These are phyloP conservation scores for Axilococcus clingmanii DNA, from an alignment of 139 green algal genomes.

Conservation along the genomic window DNA sequence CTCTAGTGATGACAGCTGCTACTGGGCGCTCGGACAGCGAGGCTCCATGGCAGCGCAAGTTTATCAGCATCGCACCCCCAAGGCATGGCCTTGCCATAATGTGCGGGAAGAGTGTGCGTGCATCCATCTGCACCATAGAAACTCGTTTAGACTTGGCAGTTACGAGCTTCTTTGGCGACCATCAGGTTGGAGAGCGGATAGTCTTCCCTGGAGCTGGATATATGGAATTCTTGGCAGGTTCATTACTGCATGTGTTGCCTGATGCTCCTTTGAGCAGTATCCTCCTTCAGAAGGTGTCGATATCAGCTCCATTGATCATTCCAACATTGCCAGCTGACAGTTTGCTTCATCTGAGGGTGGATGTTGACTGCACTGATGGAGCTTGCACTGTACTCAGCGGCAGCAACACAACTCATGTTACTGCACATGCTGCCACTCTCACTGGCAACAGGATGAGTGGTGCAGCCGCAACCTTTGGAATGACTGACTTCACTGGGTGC, in stretches of 20 bases:
- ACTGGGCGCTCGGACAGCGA: not conserved
- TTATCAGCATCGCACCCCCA: conserved; percentile 26
- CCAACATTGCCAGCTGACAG: too few species aligned
- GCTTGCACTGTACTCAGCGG: too few species aligned
- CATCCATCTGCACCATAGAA: conserved; percentile 21
- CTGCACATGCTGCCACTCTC: not conserved
- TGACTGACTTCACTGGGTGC: conserved; percentile 39
- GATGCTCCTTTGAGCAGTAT: too few species aligned
- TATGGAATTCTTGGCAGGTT: conserved; percentile 42
- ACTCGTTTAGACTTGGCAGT: not conserved
- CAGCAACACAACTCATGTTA: too few species aligned
- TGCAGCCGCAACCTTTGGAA: conserved; percentile 20
- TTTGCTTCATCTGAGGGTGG: too few species aligned
- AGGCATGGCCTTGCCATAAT: not conserved
- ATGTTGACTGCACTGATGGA: too few species aligned
- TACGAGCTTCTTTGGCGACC: conserved; percentile 38
- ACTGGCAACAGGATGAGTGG: conserved; percentile 28
- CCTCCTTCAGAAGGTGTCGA: too few species aligned
- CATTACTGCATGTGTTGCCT: too few species aligned
- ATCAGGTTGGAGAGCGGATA: conserved; percentile 33
- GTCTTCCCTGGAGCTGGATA: conserved; percentile 56
- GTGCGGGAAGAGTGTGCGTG: conserved; percentile 3
- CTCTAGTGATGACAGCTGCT: not conserved
- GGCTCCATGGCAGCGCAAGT: not conserved
- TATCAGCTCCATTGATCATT: too few species aligned